Evolutionary conservation across 176 grass and related monocot species (phyloP).

Genomic region (Rhynchospora breviuscula): DNA sequence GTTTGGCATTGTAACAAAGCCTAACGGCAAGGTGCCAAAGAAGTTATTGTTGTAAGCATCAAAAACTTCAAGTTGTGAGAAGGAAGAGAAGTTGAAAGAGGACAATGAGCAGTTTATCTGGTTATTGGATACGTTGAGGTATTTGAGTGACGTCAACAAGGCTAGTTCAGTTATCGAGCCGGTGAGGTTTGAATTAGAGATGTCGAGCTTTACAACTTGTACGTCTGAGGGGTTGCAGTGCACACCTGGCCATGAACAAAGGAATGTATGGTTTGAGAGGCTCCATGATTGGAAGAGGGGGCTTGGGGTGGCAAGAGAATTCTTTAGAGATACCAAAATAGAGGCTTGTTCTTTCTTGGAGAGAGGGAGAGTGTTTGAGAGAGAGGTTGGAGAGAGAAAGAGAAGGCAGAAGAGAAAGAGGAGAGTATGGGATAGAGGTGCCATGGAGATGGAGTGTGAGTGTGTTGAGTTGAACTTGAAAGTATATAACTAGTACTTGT

Average conservation of each 20-base stretch:
- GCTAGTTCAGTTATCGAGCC: slow-evolving; percentile 29
- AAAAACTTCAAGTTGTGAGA: slow-evolving; percentile 33
- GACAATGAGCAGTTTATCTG: slow-evolving; percentile 58
- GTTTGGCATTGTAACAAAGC: background rate
- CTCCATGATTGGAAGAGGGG: slow-evolving; percentile 34
- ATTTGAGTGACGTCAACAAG: slow-evolving; percentile 20
- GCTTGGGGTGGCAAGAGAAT: slow-evolving; percentile 28
- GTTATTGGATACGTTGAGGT: slow-evolving; percentile 82
- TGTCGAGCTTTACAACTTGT: slow-evolving; percentile 46
- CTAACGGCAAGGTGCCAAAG: slow-evolving; percentile 34
- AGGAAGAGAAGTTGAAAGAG: slow-evolving; percentile 29
- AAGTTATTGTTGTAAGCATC: slow-evolving; percentile 81
- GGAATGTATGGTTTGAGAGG: slow-evolving; percentile 24
- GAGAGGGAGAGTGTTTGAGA: background rate
- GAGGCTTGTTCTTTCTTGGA: slow-evolving; percentile 36
- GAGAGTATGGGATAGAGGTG: background rate
- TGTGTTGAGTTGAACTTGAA: background rate
- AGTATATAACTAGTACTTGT: background rate
- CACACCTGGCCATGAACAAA: slow-evolving; percentile 60
- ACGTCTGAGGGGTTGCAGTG: slow-evolving; percentile 22
- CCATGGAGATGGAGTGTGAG: slow-evolving; percentile 6
- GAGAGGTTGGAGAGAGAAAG: background rate
- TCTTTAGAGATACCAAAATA: slow-evolving; percentile 42
- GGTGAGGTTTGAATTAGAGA: slow-evolving; percentile 55
- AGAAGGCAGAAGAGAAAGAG: slow-evolving; percentile 19